Evolutionary conservation across 2,329 filamentous ascomycete species (phyloP).

Genomic region (Xylariaceae sp.): DNA sequence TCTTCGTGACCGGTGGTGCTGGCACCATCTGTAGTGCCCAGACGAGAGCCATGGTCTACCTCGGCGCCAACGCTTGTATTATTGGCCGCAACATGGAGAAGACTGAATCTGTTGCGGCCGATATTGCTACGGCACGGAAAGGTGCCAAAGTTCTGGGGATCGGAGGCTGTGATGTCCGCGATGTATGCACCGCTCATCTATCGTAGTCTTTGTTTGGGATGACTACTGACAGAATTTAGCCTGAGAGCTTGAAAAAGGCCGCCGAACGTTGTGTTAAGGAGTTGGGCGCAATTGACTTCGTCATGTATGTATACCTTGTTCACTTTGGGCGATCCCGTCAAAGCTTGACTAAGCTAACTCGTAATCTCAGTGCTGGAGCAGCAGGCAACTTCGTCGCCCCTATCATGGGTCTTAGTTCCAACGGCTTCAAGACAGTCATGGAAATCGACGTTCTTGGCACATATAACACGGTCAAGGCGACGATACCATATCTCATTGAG

Average conservation of each 20-base stretch:
- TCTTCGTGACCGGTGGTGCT: constrained; percentile 94
- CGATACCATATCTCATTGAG: constrained; percentile 78
- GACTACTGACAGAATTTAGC: constrained; percentile 45
- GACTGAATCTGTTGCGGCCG: constrained; percentile 79
- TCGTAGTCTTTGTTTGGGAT: background rate
- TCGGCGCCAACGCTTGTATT: constrained; percentile 94
- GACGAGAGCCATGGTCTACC: constrained; percentile 86
- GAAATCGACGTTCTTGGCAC: constrained; percentile 95
- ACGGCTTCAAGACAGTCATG: constrained; percentile 94
- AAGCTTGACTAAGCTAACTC: constrained; percentile 6
- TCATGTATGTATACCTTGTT: constrained; percentile 83
- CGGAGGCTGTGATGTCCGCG: constrained; percentile 79
- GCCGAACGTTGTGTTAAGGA: constrained; percentile 82
- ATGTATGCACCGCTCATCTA: constrained; percentile 52
- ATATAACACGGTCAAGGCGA: constrained; percentile 94
- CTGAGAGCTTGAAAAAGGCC: constrained; percentile 72
- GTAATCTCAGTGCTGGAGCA: constrained; percentile 77
- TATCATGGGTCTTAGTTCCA: constrained; percentile 79
- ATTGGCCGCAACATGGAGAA: constrained; percentile 89
- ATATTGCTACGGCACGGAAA: constrained; percentile 78
- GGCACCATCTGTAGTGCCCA: constrained; percentile 95
- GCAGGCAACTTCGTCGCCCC: constrained; percentile 95
- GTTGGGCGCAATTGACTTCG: constrained; percentile 87
- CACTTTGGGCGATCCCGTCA: background rate
- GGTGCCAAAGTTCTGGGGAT: constrained; percentile 89